Evolutionary conservation across 2,329 filamentous ascomycete genomes (phyloP).

Genomic region (Aspergillus melleus): DNA sequence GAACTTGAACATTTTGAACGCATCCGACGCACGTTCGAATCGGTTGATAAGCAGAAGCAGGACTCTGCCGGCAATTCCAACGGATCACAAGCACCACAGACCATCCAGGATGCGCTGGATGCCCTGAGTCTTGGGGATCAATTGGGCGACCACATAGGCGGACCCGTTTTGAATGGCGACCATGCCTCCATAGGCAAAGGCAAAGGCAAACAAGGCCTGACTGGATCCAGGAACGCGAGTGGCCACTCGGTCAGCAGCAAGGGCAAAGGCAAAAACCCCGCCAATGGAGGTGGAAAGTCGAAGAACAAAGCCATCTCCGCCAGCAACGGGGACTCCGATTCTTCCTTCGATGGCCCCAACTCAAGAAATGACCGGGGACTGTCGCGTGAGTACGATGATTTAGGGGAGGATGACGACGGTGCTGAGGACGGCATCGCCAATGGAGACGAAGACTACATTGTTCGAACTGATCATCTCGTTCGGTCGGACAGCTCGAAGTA

Average conservation of each 20-base stretch:
- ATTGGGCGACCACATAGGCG: constrained; percentile 18
- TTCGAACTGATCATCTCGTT: constrained; percentile 39
- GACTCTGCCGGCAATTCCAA: constrained; percentile 21
- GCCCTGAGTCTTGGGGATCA: constrained; percentile 31
- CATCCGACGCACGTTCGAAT: constrained; percentile 80
- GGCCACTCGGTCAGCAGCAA: constrained; percentile 32
- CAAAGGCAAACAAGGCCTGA: constrained; percentile 32
- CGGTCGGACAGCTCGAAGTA: constrained; percentile 12
- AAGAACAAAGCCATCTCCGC: constrained; percentile 39
- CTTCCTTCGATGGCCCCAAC: constrained; percentile 26
- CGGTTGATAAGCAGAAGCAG: constrained; percentile 49
- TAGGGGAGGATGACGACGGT: constrained; percentile 27
- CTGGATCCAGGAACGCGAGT: constrained; percentile 28
- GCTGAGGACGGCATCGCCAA: constrained; percentile 23
- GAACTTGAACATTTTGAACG: constrained; percentile 88
- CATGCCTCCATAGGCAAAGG: constrained; percentile 28
- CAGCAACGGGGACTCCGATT: constrained; percentile 35
- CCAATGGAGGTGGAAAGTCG: not conserved
- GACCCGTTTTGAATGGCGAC: constrained; percentile 30
- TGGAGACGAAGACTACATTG: constrained; percentile 40
- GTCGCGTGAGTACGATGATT: constrained; percentile 16
- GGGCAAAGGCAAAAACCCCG: constrained; percentile 22
- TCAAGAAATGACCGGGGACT: not conserved
- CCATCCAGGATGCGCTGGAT: constrained; percentile 40
- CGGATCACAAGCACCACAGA: constrained; percentile 27